Evolutionary conservation across 352 stramenopile species (phyloP), one percentile per base, ranked within the genome.

Genomic region (Saprolegnia parasitica): DNA sequence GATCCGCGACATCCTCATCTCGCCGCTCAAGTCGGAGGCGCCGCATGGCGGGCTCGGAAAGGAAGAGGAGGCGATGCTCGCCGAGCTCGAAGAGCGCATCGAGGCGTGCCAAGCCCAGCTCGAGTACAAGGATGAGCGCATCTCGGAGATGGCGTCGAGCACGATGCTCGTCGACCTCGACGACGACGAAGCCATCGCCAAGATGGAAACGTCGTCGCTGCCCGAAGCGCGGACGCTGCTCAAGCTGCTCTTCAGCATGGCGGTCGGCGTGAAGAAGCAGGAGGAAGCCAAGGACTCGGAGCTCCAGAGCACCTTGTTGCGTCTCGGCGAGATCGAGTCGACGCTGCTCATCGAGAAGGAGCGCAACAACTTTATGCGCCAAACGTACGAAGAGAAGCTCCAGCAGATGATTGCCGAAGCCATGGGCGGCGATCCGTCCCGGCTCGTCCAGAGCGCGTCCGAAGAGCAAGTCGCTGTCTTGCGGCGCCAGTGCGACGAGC

Each of bases 51-150:
- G 86, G 52, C 72, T 95, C 16, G 89, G 80, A n/a, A 81, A 81
- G 37, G 85, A 89, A 67, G 87, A 95, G 67, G 85, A 93, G 56
- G 83, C 91, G 46, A 56, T 93, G 21, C 73, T 95, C 1, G 89
- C 83, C 47, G 87, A 95, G 57, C 77, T 95, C 55, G 87, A 93
- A 68, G 87, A 95, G 46, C 81, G 84, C 29, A 95, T 95, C 64
- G 87, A 95, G 65, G 85, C 81, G 1, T 93, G 86, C 47, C 87
- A 95, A 73, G 86, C 84, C 0, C 81, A 93, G 58, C 72, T 95
- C 18, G 86, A 95, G 68, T 95, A 94, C 75, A 95, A 95, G 72
- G 85, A 95, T 74, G 87, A 95, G 55, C 89, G 89, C 55, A 93
- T 95, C 20, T 92, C 84, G 0, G 86, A 93, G 49, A 72, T 72